phyloP scores from a whole-genome alignment of 2,329 filamentous ascomycete genomes.

The Dothideomycetidae sp. region DNA sequence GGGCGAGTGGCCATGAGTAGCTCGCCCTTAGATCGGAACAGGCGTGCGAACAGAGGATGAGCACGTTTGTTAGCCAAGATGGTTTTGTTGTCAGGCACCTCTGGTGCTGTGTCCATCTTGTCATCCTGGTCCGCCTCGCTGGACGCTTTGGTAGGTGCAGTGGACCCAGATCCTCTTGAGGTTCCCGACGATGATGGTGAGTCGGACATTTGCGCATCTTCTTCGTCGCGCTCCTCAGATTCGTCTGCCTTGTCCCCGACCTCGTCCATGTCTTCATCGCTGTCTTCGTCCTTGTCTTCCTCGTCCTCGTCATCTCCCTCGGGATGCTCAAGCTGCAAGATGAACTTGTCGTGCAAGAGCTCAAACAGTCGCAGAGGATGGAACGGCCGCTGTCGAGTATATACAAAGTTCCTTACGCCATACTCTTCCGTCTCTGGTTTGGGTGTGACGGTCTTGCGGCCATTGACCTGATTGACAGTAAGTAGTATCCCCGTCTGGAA shows the following conservation, averaged over 20 bases:
- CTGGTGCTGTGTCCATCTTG: conserved; percentile 9
- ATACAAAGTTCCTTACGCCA: conserved; percentile 57
- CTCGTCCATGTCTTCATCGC: conserved; percentile 15
- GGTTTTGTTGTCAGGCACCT: conserved; percentile 18
- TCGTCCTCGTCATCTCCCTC: conserved; percentile 25
- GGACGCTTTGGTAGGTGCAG: conserved; percentile 15
- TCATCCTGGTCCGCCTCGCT: conserved; percentile 12
- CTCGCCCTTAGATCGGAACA: conserved; percentile 50
- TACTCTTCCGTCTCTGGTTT: conserved; percentile 63
- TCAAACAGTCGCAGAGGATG: conserved; percentile 28
- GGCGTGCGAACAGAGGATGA: conserved; percentile 37
- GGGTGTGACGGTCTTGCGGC: conserved; percentile 42
- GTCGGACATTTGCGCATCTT: conserved; percentile 19
- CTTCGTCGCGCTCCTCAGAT: conserved; percentile 24
- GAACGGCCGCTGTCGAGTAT: conserved; percentile 38
- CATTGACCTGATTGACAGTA: conserved; percentile 28
- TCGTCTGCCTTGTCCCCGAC: conserved; percentile 15
- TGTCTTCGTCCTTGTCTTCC: conserved; percentile 19
- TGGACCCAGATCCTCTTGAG: neutral
- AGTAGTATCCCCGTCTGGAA: neutral
- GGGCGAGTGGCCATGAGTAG: conserved; percentile 47
- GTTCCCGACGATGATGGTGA: conserved; percentile 14
- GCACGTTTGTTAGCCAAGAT: conserved; percentile 44
- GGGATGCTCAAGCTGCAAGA: conserved; percentile 27
- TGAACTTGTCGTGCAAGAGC: conserved; percentile 30